These are phyloP conservation scores for Sarocladium oryzae DNA, from an alignment of 2,329 filamentous ascomycete genomes.

Conservation along the genomic window DNA sequence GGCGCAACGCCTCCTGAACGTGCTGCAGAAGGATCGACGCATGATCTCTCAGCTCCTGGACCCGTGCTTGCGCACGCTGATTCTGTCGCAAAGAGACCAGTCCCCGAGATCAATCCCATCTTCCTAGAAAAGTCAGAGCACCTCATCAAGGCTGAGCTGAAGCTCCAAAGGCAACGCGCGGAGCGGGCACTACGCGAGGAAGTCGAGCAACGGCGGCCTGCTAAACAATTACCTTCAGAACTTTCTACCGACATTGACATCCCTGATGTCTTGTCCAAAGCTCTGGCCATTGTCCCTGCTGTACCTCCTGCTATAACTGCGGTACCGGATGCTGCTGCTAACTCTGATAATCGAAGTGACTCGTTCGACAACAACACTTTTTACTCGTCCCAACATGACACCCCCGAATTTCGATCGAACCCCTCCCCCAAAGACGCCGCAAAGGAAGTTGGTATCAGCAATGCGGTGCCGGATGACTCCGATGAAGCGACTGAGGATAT, in stretches of 20 bases:
- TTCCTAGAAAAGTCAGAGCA: conserved; percentile 81
- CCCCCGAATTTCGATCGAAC: conserved; percentile 38
- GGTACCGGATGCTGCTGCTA: conserved; percentile 44
- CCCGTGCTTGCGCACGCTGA: neutral
- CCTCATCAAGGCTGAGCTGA: conserved; percentile 73
- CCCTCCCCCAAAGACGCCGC: neutral
- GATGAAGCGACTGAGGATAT: conserved; percentile 1
- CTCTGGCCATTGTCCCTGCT: conserved; percentile 64
- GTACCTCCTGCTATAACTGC: conserved; percentile 53
- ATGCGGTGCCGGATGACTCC: neutral
- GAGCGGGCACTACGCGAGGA: conserved; percentile 75
- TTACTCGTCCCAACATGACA: conserved; percentile 91
- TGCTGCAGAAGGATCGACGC: neutral
- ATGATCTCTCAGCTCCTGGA: neutral
- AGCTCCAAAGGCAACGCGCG: conserved; percentile 72
- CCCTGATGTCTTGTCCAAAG: conserved; percentile 65
- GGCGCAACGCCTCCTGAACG: neutral
- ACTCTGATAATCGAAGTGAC: conserved; percentile 63
- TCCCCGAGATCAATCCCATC: conserved; percentile 68
- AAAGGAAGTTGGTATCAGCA: neutral
- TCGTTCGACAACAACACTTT: conserved; percentile 92
- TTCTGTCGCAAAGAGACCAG: neutral
- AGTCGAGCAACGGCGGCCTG: conserved; percentile 53
- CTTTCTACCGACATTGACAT: conserved; percentile 62
- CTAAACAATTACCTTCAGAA: conserved; percentile 41